A percentile compares a stretch with the other conserved stretches of the same genome.
Evolutionary conservation across 805 yeast genomes (phyloP).

Genomic region (Debaryomyces castellii): DNA sequence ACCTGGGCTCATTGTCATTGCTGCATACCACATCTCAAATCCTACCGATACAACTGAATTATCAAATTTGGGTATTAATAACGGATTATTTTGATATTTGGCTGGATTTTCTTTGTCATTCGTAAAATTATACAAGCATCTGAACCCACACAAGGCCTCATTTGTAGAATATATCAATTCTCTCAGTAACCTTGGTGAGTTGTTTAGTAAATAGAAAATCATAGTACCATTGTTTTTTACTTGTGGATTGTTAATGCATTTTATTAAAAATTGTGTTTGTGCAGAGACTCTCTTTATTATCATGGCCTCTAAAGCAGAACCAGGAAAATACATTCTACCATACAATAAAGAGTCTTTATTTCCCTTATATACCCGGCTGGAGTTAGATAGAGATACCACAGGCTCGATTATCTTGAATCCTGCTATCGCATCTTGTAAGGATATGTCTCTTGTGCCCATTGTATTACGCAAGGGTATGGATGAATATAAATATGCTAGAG

Average conservation of each 20-base stretch:
- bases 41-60: constrained; percentile 75
- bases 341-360: constrained; percentile 53
- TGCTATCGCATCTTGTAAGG: constrained; percentile 65
- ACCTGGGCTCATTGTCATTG: constrained; percentile 83
- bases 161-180: constrained; percentile 82
- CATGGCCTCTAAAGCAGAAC: constrained; percentile 86
- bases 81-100: constrained; percentile 39
- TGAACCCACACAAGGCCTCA: constrained; percentile 78
- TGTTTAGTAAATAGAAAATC: constrained; percentile 71
- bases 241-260: constrained; percentile 70
- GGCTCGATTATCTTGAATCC: constrained; percentile 66
- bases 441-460: constrained; percentile 48
- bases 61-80: constrained; percentile 45
- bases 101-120: constrained; percentile 13
- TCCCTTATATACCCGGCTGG: constrained; percentile 3
- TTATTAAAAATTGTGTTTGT: constrained; percentile 63
- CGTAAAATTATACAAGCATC: constrained; percentile 72
- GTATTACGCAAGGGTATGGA: constrained; percentile 56
- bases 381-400: constrained; percentile 15
- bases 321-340: constrained; percentile 88
- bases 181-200: constrained; percentile 58
- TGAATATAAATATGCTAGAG: constrained; percentile 77
- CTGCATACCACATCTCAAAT: constrained; percentile 86
- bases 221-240: constrained; percentile 54
- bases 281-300: constrained; percentile 60